A percentile compares a stretch with the other conserved stretches of the same genome.
These are phyloP conservation scores for Mycena capillaripes DNA, from an alignment of 768 basidiomycete genomes.

Conservation along the genomic window DNA sequence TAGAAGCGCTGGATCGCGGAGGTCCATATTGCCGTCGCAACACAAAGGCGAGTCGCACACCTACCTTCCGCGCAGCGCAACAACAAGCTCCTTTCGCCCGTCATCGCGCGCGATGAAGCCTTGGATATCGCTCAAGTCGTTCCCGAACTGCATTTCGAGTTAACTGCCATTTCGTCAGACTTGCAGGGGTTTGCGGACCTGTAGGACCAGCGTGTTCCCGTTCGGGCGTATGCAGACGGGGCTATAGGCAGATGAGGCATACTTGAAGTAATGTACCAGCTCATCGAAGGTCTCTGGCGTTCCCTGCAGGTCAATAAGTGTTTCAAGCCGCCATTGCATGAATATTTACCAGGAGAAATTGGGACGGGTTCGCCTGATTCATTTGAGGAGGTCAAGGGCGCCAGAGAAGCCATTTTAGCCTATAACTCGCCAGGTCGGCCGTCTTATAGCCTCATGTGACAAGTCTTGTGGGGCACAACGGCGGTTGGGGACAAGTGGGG, in stretches of 20 bases:
- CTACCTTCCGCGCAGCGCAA: conserved; percentile 66
- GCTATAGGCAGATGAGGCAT: conserved; percentile 65
- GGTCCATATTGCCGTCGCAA: conserved; percentile 3
- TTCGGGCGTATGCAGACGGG: conserved; percentile 63
- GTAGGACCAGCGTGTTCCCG: conserved; percentile 58
- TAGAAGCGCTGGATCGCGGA: conserved; percentile 50
- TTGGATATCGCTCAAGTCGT: conserved; percentile 57
- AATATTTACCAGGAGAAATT: conserved; percentile 18
- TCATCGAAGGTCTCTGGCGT: conserved; percentile 52
- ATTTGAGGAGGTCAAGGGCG: not conserved
- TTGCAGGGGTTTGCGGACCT: conserved; percentile 37
- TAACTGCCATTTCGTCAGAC: not conserved
- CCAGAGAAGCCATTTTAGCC: not conserved
- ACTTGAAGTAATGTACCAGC: conserved; percentile 68
- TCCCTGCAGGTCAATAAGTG: not conserved
- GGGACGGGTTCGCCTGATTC: conserved; percentile 1
- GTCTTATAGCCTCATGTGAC: not conserved
- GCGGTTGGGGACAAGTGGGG: not conserved
- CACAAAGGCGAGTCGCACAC: conserved; percentile 6
- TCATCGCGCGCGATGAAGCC: conserved; percentile 67
- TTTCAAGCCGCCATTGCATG: not conserved
- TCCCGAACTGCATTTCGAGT: conserved; percentile 52
- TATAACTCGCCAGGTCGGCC: too few relatives aligned
- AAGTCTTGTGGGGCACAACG: not conserved
- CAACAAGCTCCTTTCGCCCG: conserved; percentile 59